These are phyloP conservation scores for Fusarium devonianum DNA, from an alignment of 2,329 filamentous ascomycete species.

Conservation along the genomic window DNA sequence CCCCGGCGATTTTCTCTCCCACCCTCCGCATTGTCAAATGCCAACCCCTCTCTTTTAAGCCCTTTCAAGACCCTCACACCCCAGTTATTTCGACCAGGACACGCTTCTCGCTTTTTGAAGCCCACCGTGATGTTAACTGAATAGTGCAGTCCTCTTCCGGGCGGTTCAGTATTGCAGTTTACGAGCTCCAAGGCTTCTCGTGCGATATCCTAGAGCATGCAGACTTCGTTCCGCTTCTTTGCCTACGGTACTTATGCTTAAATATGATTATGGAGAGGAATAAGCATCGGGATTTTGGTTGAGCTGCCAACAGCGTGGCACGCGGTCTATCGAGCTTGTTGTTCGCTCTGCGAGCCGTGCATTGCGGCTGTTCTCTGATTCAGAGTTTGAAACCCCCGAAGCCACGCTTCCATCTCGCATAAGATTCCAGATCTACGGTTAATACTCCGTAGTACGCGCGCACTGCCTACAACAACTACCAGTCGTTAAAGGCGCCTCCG, in stretches of 20 bases:
- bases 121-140: conserved; percentile 29
- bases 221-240: background rate
- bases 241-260: background rate
- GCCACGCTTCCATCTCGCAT: conserved; percentile 23
- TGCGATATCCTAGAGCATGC: conserved; percentile 4
- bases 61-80: conserved; percentile 21
- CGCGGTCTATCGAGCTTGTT: conserved; percentile 12
- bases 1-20: conserved; percentile 21
- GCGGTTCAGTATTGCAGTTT: conserved; percentile 31
- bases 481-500: conserved; percentile 3
- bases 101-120: conserved; percentile 3
- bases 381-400: conserved; percentile 18
- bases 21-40: conserved; percentile 16
- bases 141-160: conserved; percentile 24
- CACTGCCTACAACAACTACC: too few species aligned
- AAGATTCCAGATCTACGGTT: conserved; percentile 27
- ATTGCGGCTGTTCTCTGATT: conserved; percentile 11
- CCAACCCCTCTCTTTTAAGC: conserved; percentile 10
- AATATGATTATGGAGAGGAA: background rate
- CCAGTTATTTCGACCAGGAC: conserved; percentile 19
- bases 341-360: conserved; percentile 32
- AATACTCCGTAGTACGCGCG: too few species aligned
- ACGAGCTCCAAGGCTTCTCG: conserved; percentile 12
- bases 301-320: background rate
- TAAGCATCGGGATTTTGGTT: background rate